Evolutionary conservation across 495 filamentous ascomycete species (phyloP), one percentile per base, ranked within the genome.

Genomic region (Thermochaetoides thermophila): DNA sequence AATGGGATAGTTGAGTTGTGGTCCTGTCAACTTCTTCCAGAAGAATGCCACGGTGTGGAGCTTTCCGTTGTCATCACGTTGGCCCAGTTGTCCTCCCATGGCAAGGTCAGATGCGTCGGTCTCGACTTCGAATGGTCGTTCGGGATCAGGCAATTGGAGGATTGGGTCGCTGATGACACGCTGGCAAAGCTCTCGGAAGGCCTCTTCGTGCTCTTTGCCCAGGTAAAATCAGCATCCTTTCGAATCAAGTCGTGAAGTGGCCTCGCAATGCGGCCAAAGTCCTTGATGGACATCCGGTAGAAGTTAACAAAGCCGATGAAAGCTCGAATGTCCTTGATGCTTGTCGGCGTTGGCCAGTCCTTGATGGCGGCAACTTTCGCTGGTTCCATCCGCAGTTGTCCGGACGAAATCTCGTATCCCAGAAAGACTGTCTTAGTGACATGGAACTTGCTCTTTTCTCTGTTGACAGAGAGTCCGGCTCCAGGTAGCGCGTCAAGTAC

Each of bases 1-100:
- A 34, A 30, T 2, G 24, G 32, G 20, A n/a, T 40, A 40, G 9
- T 40, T 34, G 3, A 12, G 22, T 6, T 23, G n/a, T 11, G 14
- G 27, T 27, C 29, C 29, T 26, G 16, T 21, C 2, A 37, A 21
- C 4, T 39, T 33, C 13, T 33, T 39, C 6, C 18, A 36, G 26
- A 38, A 33, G 37, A 39, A 39, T 5, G 31, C 26, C 17, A 39
- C 18, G 5, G 31, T 30, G 12, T 39, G 25, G 5, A 39, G 20
- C 3, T 30, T 39, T 5, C 37, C 25, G 2, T 39, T 2, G 3
- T 34, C 12, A 26, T 33, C 29, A 10, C 31, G 5, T n/a, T 37
- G 13, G n/a, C 35, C 16, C 1, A 38, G 23, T 19, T 38, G 29
- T 38, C 29, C 29, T 27, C 29, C 29, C 14, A 34, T 34, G 12